A percentile compares a stretch with the other conserved stretches of the same genome.
Evolutionary conservation across 2,329 filamentous ascomycete genomes (phyloP).

Genomic region (Fusarium neocosmosporiellum): DNA sequence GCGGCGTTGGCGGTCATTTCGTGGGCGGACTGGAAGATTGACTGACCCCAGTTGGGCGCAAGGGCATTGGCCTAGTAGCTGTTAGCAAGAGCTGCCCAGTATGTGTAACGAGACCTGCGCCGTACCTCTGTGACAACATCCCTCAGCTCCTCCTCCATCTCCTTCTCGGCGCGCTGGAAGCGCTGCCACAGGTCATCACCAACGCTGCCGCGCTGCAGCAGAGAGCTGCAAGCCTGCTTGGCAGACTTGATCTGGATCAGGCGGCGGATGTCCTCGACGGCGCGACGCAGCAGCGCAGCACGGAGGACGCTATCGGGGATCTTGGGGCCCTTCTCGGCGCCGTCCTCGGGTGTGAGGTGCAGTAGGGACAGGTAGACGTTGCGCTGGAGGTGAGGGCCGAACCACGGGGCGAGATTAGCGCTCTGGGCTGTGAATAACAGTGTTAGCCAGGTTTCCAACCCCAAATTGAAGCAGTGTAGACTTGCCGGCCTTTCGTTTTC

Average conservation of each 20-base stretch:
- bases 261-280: constrained; percentile 91
- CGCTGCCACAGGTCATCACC: constrained; percentile 97
- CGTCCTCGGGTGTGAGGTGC: constrained; percentile 75
- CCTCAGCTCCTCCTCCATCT: constrained; percentile 94
- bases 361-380: constrained; percentile 95
- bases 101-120: background rate
- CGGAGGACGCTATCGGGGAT: constrained; percentile 88
- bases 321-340: constrained; percentile 73
- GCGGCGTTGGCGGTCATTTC: constrained; percentile 90
- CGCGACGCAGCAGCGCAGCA: constrained; percentile 87
- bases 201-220: constrained; percentile 91
- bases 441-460: constrained; percentile 4
- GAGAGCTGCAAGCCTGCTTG: constrained; percentile 85
- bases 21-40: constrained; percentile 97
- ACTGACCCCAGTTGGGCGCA: constrained; percentile 87
- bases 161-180: constrained; percentile 91
- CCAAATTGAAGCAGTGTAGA: background rate
- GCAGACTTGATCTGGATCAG: constrained; percentile 89
- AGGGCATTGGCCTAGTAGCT: constrained; percentile 84
- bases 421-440: constrained; percentile 70
- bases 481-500: constrained; percentile 86
- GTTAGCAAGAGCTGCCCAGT: constrained; percentile 6
- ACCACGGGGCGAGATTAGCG: constrained; percentile 93
- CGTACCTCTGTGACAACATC: constrained; percentile 92
- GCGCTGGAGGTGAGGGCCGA: constrained; percentile 87